Evolutionary conservation across 2,329 filamentous ascomycete genomes (phyloP), one percentile per base, ranked within the genome.

Genomic region (Hypoxylon sp.): DNA sequence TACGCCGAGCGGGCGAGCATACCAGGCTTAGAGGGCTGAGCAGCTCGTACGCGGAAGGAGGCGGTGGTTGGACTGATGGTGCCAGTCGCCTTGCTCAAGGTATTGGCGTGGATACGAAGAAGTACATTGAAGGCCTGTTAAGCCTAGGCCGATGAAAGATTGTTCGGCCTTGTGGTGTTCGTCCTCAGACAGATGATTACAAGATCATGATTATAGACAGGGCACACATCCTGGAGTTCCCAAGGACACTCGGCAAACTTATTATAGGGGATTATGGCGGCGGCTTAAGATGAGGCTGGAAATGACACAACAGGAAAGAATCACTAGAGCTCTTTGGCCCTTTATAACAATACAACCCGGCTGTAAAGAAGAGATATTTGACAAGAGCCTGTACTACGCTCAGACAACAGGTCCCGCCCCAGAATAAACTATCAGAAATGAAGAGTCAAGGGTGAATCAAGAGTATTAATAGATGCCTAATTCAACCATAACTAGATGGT

Each of bases 91-190:
- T 94, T 70, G 89, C 87, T 0, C 90, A 92, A 74, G 92, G 92
- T 0, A 93, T 94, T 70, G 92, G 92, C 0, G 85, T 94, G 35
- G 92, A 94, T 82, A 93, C 92, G 31, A 86, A 90, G 78, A 87
- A 86, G 76, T 94, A 94, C 78, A 88, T 94, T 3, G 92, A 94
- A 78, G 89, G 89, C 1, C 77, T 94, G 62, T 80, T 94, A 78
- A 92, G 85, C 75, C 78, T 94, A 75, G 67, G 73, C 10, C 74
- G 73, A 39, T 77, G 63, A 71, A 47, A 47, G 8, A 19, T 26
- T 1, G 19, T 58, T 33, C 52, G 3, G 48, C 17, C 39, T 50
- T 33, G 9, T 26, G 26, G 51, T 33, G 52, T 56, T 61, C 51
- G 22, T 37, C n/a, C 59, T 10, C 52, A 26, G n/a, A 10, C 39